These are phyloP conservation scores for Populus euphratica DNA, from an alignment of 345 rosid genomes.

Conservation along the genomic window DNA sequence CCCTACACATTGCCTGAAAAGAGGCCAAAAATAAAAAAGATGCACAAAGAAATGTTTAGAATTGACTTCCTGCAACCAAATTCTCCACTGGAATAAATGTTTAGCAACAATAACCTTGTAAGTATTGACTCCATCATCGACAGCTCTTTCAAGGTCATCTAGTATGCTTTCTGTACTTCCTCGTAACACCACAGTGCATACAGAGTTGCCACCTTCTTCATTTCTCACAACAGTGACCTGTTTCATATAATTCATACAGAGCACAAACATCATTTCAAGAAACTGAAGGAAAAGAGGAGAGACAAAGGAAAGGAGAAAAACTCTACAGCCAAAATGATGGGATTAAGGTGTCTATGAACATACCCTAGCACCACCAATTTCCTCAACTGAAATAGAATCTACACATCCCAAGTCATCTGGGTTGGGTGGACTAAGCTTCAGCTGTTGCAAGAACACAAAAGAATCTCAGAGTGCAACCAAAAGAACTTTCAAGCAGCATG, in stretches of 20 bases:
- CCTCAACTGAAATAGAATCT: conserved; percentile 88
- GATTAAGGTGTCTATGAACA: conserved; percentile 22
- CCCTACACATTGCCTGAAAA: conserved; percentile 92
- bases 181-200: conserved; percentile 81
- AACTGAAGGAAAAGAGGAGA: background rate
- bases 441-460: conserved; percentile 39
- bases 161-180: conserved; percentile 95
- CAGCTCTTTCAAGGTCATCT: conserved; percentile 99
- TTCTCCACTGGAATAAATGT: background rate
- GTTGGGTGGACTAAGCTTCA: conserved; percentile 84
- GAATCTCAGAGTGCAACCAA: conserved; percentile 15
- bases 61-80: background rate
- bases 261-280: background rate
- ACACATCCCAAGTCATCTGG: conserved; percentile 86
- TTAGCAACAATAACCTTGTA: conserved; percentile 62
- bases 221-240: conserved; percentile 84
- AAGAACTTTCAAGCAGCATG: background rate
- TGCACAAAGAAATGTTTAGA: background rate
- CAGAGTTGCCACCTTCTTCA: conserved; percentile 90
- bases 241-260: conserved; percentile 10
- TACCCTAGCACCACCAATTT: conserved; percentile 95
- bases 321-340: background rate
- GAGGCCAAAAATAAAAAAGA: background rate
- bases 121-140: conserved; percentile 98
- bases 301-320: background rate